phyloP scores from a whole-genome alignment of 192 early-diverging fungal genomes.

The Coemansia sp. region DNA sequence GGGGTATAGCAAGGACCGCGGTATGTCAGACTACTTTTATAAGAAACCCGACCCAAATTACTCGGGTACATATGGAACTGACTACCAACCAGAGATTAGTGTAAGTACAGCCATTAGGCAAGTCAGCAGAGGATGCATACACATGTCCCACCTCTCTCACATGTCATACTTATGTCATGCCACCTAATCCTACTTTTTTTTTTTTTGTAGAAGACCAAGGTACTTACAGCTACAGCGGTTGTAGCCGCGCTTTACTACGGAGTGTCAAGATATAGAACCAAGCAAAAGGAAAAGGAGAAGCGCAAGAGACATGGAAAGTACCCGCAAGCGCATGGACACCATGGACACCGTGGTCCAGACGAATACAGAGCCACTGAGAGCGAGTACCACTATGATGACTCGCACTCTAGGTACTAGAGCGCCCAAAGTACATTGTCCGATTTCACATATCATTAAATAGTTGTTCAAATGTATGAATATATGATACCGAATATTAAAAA shows the following conservation, averaged over 20 bases:
- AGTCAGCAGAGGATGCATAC: conserved; percentile 1
- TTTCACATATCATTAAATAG: background rate
- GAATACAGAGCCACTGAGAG: background rate
- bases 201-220: conserved; percentile 40
- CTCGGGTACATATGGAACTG: conserved; percentile 36
- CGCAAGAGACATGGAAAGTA: conserved; percentile 23
- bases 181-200: background rate
- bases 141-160: conserved; percentile 1
- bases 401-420: conserved; percentile 2
- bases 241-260: conserved; percentile 19
- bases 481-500: background rate
- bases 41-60: conserved; percentile 42
- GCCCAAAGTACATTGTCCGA: background rate
- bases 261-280: conserved; percentile 20
- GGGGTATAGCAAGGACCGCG: conserved; percentile 11
- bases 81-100: conserved; percentile 47
- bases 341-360: conserved; percentile 11
- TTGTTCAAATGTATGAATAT: background rate
- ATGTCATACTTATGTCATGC: conserved; percentile 4
- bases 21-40: conserved; percentile 42
- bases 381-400: conserved; percentile 1
- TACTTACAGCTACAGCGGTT: conserved; percentile 18
- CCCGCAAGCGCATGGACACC: conserved; percentile 9
- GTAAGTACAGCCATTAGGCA: conserved; percentile 21
- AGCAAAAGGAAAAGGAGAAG: conserved; percentile 23